Conservation (phyloP, 2,329 filamentous ascomycete genomes). For the Paecilomyces variotii region DNA sequence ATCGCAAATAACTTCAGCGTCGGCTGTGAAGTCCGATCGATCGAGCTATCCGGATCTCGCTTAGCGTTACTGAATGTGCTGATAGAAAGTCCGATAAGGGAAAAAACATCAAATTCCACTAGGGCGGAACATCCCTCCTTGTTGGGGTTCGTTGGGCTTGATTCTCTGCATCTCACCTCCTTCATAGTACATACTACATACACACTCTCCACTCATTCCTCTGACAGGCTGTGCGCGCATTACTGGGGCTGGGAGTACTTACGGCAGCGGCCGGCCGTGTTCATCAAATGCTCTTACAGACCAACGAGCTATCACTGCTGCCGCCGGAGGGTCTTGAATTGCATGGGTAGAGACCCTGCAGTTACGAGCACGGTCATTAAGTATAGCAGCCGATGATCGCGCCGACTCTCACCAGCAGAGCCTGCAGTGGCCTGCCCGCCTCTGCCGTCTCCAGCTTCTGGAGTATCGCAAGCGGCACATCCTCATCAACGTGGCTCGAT, state of each 20-base stretch:
- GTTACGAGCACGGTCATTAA: conserved; percentile 12
- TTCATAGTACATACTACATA: background rate
- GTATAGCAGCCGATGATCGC: conserved; percentile 20
- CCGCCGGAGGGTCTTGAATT: conserved; percentile 13
- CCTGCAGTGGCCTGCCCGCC: conserved; percentile 29
- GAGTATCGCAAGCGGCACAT: background rate
- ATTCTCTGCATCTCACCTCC: background rate
- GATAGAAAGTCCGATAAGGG: background rate
- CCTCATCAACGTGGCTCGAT: background rate
- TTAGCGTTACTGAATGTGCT: background rate
- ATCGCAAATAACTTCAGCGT: background rate
- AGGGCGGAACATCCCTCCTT: background rate
- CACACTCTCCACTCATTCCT: background rate
- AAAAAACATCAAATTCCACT: background rate
- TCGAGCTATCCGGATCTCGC: background rate
- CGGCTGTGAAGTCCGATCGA: background rate
- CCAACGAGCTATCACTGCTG: conserved; percentile 1
- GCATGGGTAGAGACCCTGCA: conserved; percentile 9
- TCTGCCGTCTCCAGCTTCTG: conserved; percentile 22
- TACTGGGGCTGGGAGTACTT: background rate
- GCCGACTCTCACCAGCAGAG: conserved; percentile 20
- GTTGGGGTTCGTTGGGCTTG: background rate
- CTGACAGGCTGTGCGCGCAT: background rate
- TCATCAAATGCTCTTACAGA: conserved; percentile 11
- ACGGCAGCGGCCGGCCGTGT: background rate